A percentile compares a stretch with the other conserved stretches of the same genome.
Evolutionary conservation across 2,329 filamentous ascomycete species (phyloP).

Genomic region (Sclerotinia nivalis): DNA sequence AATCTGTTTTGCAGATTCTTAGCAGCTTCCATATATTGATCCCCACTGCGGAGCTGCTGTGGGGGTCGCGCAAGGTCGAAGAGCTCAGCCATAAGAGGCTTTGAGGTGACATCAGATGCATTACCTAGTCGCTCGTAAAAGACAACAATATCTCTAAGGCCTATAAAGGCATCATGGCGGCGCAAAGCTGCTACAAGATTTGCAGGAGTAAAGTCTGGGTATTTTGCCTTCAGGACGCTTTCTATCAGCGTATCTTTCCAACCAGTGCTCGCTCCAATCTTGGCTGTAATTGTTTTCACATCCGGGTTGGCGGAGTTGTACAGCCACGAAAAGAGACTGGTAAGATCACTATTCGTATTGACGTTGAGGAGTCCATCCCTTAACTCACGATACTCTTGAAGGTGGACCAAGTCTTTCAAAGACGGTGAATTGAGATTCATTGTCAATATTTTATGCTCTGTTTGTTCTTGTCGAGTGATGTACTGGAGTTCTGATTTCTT

Average conservation of each 20-base stretch:
- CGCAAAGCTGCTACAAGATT: background rate
- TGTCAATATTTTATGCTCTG: background rate
- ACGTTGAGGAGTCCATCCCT: background rate
- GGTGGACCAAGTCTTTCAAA: background rate
- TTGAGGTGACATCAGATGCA: background rate
- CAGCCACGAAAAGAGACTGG: conserved; percentile 1
- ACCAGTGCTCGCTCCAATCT: background rate
- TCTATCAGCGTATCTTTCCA: background rate
- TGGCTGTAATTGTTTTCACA: background rate
- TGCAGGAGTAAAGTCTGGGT: background rate
- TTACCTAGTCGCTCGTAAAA: background rate
- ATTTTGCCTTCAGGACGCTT: background rate
- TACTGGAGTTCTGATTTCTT: background rate
- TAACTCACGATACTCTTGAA: background rate
- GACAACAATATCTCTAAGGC: background rate
- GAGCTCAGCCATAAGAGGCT: background rate
- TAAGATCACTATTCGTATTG: background rate
- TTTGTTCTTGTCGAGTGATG: background rate
- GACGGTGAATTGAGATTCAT: background rate
- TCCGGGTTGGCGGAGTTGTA: background rate
- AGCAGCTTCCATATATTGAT: background rate
- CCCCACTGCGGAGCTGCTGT: background rate
- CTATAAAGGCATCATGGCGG: background rate
- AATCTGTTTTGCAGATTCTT: background rate
- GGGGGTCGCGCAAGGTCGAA: background rate